Percentiles rank a stretch among this genome's conserved stretches.
Conservation (phyloP, 2,329 filamentous ascomycete species). For the Stagonosporopsis cucurbitacearum region DNA sequence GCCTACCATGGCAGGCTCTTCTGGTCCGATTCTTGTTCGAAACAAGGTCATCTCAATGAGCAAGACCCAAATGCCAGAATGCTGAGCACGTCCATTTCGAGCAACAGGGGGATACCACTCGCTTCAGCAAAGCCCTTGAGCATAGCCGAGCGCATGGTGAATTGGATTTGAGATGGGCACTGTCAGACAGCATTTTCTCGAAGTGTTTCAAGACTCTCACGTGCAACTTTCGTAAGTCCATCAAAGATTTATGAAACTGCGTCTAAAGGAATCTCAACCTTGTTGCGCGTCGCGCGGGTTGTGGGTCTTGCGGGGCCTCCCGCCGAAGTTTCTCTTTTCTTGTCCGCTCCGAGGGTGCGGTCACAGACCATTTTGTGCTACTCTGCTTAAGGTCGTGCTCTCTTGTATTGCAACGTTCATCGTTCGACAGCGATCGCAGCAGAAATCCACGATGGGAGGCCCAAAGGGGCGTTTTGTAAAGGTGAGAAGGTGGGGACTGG, state of each 20-base stretch:
- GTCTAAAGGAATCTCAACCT: not conserved
- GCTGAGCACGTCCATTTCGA: not conserved
- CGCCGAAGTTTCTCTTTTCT: constrained; percentile 12
- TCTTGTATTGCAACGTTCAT: constrained; percentile 1
- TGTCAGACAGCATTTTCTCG: not conserved
- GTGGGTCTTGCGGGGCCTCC: constrained; percentile 16
- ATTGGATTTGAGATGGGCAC: not conserved
- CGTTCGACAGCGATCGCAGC: constrained; percentile 12
- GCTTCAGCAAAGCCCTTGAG: not conserved
- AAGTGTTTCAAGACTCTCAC: not conserved
- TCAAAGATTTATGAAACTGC: constrained; percentile 4
- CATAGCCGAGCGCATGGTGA: constrained; percentile 5
- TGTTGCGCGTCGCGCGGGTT: constrained; percentile 14
- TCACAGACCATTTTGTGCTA: constrained; percentile 10
- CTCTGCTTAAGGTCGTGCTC: constrained; percentile 4
- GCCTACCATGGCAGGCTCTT: not conserved
- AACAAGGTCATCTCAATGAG: not conserved
- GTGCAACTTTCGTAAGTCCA: not conserved
- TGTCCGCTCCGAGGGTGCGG: constrained; percentile 5
- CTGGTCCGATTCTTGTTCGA: not conserved
- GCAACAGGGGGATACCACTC: not conserved
- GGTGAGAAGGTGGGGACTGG: constrained; percentile 10
- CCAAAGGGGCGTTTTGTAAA: constrained; percentile 13
- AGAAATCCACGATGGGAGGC: constrained; percentile 4
- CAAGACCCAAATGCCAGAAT: not conserved